Base-by-base conservation (phyloP, 2,329 filamentous ascomycete genomes). In the Pleoardoris graminearum region DNA sequence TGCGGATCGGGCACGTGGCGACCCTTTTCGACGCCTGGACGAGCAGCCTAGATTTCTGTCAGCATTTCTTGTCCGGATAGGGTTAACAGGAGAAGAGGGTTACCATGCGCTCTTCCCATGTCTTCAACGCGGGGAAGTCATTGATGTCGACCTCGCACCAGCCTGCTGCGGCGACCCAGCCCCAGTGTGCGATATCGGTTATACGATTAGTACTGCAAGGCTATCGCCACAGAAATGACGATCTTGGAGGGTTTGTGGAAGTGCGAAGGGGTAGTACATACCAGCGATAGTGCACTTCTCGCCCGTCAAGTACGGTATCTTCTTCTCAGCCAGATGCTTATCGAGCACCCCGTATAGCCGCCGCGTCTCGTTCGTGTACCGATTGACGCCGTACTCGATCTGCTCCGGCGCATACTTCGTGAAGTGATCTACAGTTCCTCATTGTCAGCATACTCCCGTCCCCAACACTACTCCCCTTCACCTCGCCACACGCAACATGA, bases 291-390 rank as follows among this genome's bases (percentile, higher is more conserved):
- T 90, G 55, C 82, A 71, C 57, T 83, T 83, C 69, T 89, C 83
- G 30, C 88, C 89, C 4, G 82, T 79, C 10, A 85, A 63, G 61
- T 80, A 85, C 11, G 78, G 76, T 8, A 74, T 76, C 45, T 78
- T 76, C 35, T 75, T 79, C 11, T 72, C 68, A 7, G 73, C 67
- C 5, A 96, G 82, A 50, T 91, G 85, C 42, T 81, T 84, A 66
- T 96, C 86, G 53, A 96, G 77, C 17, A 91, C 87, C 46, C 85
- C 80, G 76, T 94, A 96, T 1, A 96, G 79, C 2, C 91, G 85
- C n/a, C 87, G 82, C 0, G 88, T 90, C 76, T 96, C 91, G 69
- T 90, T 94, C 67, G 81, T 77, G 76, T 96, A 96, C 42, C 91
- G 83, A 67, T 89, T 85, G 50, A 95, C 84, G 57, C 88, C 90